Evolutionary conservation across 169 alveolate genomes (phyloP), one percentile per base, ranked within the genome.

Genomic region (Blepharisma undulans): DNA sequence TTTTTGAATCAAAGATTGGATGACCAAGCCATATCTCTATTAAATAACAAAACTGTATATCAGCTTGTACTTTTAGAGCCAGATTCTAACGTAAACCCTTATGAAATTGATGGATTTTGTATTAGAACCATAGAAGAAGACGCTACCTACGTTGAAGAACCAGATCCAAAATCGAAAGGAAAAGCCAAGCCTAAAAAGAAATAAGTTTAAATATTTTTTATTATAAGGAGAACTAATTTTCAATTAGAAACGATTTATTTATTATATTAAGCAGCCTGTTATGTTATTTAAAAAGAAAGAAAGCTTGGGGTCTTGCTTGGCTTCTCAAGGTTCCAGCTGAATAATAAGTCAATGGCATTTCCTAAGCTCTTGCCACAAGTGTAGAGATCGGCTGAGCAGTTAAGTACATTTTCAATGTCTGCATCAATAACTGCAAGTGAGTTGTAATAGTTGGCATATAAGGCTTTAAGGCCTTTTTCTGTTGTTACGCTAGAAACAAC

Each of bases 51-150:
- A 60, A 91, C 77, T 48, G 81, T 90, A 2, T 93, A 93, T 36
- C 90, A 74, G 16, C 74, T 93, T 12, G 93, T 36, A 59, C 36
- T 34, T 19, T 1, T 90, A 16, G 88, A 77, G 32, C 60, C 71
- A 22, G 71, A 91, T 59, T 82, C 27, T 27, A 25, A 22, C 80
- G 72, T 32, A 82, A 87, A 88, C 27, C 90, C 74, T 34, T 48
- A 82, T 48, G 90, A 36, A 21, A 88, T 93, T 32, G 94, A 93
- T 79, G 94, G 96, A n/a, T 94, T 87, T 33, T 93, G 96, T n/a
- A 89, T 93, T 27, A 87, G 96, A 61, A 87, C 96, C 7, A 93
- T 91, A 30, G 96, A 93, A 78, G 96, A 93, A 81, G 95, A 93
- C 76, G 85, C 82, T 36, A 87, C 80, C 14, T 90, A 90, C 81